Evolutionary conservation across 2,329 filamentous ascomycete species (phyloP), one percentile per base, ranked within the genome.

Genomic region (Cryphonectria naterciae): DNA sequence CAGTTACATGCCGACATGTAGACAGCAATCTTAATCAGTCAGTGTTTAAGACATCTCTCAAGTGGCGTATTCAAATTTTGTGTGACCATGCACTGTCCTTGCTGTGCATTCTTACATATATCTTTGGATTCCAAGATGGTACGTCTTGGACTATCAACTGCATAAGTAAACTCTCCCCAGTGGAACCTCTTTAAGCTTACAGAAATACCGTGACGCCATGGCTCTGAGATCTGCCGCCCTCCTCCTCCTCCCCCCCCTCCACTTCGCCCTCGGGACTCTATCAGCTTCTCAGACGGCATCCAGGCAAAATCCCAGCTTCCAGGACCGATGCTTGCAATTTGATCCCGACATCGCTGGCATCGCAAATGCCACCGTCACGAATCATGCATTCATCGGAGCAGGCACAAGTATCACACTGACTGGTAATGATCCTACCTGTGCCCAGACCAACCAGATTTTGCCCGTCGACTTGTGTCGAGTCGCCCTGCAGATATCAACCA

Each of bases 401-500:
- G 81, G 79, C 11, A 79, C 79, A 1, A 81, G 80, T 35, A 72
- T 82, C 56, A 78, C 75, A 28, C 75, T 79, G 5, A 77, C 78
- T 19, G 77, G 79, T 68, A 76, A 81, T 65, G 75, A 76, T 11
- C 25, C 54, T 39, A 77, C 81, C 67, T 85, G 83, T 52, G 35
- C 58, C 1, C 68, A 58, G 2, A 46, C 65, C 4, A 73, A 49
- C 13, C 75, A 76, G 25, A 58, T 70, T 1, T 68, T 75, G 13
- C 25, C 70, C 25, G 62, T 67, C 5, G 68, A 78, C 58, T 32
- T 80, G 1, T 80, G 78, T 67, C 77, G 78, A 2, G 71, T 80
- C 2, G 73, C 74, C 2, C 62, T 78, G 66, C 72, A 74, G 15
- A 73, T 80, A 2, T 70, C 75, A 22, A 81, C 79, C 0, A 78